Evolutionary conservation across 1,284 basidiomycete species (phyloP).

Genomic region (Phylloboletellus chloephorus): DNA sequence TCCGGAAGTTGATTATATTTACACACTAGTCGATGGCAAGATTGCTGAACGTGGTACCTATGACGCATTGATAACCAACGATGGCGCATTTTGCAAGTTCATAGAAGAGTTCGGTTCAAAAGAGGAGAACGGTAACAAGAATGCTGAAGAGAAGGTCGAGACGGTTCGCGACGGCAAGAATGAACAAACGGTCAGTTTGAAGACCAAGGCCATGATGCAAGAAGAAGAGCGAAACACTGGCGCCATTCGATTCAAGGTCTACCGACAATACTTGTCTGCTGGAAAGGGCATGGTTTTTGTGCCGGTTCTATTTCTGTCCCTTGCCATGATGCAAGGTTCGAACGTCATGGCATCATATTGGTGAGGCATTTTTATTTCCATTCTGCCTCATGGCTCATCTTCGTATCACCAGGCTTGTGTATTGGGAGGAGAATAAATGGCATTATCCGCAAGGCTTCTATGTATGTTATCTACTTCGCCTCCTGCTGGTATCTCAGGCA

Average conservation of each 20-base stretch:
- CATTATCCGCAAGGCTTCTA: constrained; percentile 52
- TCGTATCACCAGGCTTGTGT: constrained; percentile 50
- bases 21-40: constrained; percentile 62
- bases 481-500: constrained; percentile 1
- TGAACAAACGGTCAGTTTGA: constrained; percentile 21
- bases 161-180: constrained; percentile 19
- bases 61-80: constrained; percentile 54
- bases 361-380: constrained; percentile 26
- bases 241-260: constrained; percentile 46
- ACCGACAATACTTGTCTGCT: constrained; percentile 53
- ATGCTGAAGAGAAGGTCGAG: constrained; percentile 28
- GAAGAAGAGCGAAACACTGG: constrained; percentile 52
- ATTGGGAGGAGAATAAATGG: constrained; percentile 64
- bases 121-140: constrained; percentile 32
- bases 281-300: constrained; percentile 51
- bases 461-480: constrained; percentile 34
- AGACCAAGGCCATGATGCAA: constrained; percentile 35
- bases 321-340: constrained; percentile 55
- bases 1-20: constrained; percentile 72
- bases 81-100: constrained; percentile 70
- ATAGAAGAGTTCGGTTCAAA: constrained; percentile 61
- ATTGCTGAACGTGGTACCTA: constrained; percentile 78
- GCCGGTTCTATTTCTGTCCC: constrained; percentile 47
- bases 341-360: constrained; percentile 65
- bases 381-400: not conserved